These are phyloP conservation scores for Colletotrichum sp. DNA, from an alignment of 2,329 filamentous ascomycete species.

Conservation along the genomic window DNA sequence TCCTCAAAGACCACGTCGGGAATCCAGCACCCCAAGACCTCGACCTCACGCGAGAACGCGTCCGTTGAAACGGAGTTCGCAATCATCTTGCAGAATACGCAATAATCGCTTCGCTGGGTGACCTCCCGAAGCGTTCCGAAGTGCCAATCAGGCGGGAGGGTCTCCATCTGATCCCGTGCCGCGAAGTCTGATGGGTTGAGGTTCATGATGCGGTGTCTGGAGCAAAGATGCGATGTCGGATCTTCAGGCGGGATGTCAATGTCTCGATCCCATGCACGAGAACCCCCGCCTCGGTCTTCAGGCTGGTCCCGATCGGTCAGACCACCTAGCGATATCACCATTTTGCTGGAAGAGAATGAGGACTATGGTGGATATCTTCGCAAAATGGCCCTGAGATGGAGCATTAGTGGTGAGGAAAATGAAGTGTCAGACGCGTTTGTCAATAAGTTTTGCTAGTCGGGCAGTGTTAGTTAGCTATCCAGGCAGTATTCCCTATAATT, in stretches of 20 bases:
- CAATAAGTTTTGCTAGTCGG: not conserved
- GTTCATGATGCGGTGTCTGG: not conserved
- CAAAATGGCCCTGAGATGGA: not conserved
- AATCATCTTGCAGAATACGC: not conserved
- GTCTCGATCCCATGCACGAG: not conserved
- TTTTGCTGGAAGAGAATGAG: not conserved
- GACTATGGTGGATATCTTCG: not conserved
- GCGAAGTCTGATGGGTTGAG: not conserved
- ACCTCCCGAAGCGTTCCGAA: not conserved
- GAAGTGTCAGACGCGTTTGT: not conserved
- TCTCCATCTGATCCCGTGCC: fast-evolving
- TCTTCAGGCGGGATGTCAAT: not conserved
- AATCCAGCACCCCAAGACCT: not conserved
- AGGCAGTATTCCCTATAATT: too few species aligned
- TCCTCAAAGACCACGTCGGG: not conserved
- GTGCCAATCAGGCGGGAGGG: not conserved
- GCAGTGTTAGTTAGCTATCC: too few species aligned
- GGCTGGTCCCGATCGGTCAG: fast-evolving
- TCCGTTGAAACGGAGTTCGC: not conserved
- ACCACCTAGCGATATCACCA: not conserved
- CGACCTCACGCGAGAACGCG: not conserved
- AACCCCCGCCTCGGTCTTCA: fast-evolving
- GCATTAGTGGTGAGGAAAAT: not conserved
- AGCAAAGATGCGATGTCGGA: not conserved
- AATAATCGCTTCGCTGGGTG: not conserved